Percentiles rank a stretch among this genome's conserved stretches.
Conservation (phyloP, 2,329 filamentous ascomycete genomes). For the Fusarium annulatum region DNA sequence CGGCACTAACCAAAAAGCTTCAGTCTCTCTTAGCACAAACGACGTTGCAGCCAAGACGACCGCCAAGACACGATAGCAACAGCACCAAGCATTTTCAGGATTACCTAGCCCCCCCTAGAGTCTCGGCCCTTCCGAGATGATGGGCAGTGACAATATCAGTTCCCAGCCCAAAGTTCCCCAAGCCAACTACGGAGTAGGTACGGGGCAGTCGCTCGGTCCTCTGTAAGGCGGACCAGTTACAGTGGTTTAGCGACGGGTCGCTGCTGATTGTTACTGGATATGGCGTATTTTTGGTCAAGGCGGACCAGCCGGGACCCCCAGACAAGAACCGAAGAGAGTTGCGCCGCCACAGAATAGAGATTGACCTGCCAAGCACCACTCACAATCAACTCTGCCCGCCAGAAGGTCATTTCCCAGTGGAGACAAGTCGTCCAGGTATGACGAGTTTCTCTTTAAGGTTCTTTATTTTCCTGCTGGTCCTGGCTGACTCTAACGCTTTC, state of each 20-base stretch:
- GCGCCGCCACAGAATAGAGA: conserved; percentile 19
- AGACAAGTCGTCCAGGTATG: conserved; percentile 19
- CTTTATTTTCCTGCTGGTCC: conserved; percentile 27
- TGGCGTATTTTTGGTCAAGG: background rate
- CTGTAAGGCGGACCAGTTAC: conserved; percentile 35
- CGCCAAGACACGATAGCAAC: conserved; percentile 28
- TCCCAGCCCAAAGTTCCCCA: background rate
- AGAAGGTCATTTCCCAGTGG: conserved; percentile 35
- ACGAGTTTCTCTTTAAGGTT: conserved; percentile 32
- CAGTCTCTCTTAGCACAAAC: conserved; percentile 4
- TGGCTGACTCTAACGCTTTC: conserved; percentile 21
- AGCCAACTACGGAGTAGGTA: background rate
- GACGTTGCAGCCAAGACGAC: conserved; percentile 29
- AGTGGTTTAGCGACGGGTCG: conserved; percentile 27
- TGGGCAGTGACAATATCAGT: conserved; percentile 9
- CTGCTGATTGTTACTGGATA: conserved; percentile 27
- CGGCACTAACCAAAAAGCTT: conserved; percentile 4
- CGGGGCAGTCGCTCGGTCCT: background rate
- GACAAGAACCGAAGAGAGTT: background rate
- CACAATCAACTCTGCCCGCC: conserved; percentile 20
- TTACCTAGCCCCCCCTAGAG: background rate
- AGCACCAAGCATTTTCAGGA: conserved; percentile 17
- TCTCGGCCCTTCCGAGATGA: conserved; percentile 33
- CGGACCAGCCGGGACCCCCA: background rate
- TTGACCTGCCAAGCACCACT: conserved; percentile 35